A percentile compares a stretch with the other conserved stretches of the same genome.
Conservation (phyloP, 192 early-diverging fungal genomes). For the Coemansia sp. region DNA sequence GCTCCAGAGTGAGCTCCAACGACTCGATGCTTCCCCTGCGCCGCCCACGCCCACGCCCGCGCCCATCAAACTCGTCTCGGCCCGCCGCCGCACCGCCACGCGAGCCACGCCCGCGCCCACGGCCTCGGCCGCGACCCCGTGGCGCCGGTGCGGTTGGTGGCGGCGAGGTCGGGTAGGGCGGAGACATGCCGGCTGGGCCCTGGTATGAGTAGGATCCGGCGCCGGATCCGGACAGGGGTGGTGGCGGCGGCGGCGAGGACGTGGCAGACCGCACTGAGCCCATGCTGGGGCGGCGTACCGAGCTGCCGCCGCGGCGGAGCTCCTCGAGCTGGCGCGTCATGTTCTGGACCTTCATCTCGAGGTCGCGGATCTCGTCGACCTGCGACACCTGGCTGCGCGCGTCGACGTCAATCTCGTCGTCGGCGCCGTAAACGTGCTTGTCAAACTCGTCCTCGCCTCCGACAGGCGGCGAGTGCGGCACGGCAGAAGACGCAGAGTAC, state of each 20-base stretch:
- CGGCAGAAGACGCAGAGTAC: slow-evolving; percentile 23
- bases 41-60: slow-evolving; percentile 31
- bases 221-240: slow-evolving; percentile 23
- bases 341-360: slow-evolving; percentile 44
- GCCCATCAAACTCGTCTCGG: slow-evolving; percentile 18
- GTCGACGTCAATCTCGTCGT: slow-evolving; percentile 42
- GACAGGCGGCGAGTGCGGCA: slow-evolving; percentile 37
- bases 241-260: slow-evolving; percentile 26
- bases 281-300: slow-evolving; percentile 41
- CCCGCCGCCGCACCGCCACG: slow-evolving; percentile 28
- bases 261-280: slow-evolving; percentile 42
- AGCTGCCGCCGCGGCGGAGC: slow-evolving; percentile 34
- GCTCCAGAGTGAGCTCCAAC: slow-evolving; percentile 67
- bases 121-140: slow-evolving; percentile 22
- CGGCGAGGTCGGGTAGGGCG: slow-evolving; percentile 25
- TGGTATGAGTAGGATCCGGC: slow-evolving; percentile 12
- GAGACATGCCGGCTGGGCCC: slow-evolving; percentile 14
- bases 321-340: slow-evolving; percentile 49
- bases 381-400: slow-evolving; percentile 32
- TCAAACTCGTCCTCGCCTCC: slow-evolving; percentile 45
- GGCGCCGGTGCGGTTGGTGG: slow-evolving; percentile 4
- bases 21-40: slow-evolving; percentile 44
- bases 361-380: slow-evolving; percentile 36
- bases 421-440: slow-evolving; percentile 40
- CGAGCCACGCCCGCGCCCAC: slow-evolving; percentile 33